Evolutionary conservation across 2,329 filamentous ascomycete genomes (phyloP), one percentile per base, ranked within the genome.

Genomic region (Mycosphaerella sp.): DNA sequence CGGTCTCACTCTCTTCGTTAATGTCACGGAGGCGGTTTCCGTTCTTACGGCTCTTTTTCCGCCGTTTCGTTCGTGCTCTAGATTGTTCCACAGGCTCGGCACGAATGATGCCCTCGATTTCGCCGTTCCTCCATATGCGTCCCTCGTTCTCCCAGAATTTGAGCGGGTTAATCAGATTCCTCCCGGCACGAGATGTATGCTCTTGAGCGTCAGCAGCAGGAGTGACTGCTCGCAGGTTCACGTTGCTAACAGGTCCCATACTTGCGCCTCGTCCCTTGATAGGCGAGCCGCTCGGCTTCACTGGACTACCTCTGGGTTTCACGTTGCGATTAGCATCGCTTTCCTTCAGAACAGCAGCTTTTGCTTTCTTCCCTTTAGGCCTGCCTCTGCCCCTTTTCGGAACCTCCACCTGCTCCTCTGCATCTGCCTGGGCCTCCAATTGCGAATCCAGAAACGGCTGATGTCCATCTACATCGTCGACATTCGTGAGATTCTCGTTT

Each of bases 121-220:
- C 84, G 1, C 83, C 81, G 23, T 82, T 80, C 14, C 80, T 76
- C 65, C 84, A 88, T 21, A 89, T 80, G 45, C 86, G 81, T 51
- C 81, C 81, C 68, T 97, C 92, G 61, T 90, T 90, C 64, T 84
- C 84, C 92, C 92, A 97, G 68, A 80, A 95, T 26, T 88, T 83
- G 34, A 96, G 73, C 0, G 91, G 93, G 56, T 82, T 82, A 58
- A 89, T 84, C 8, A 87, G 89, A 49, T 83, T 81, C 53, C 93
- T 82, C 2, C 89, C 91, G 10, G 86, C 92, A 51, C 89, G 84
- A n/a, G 80, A 80, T 48, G 85, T 87, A 43, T 77, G 80, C 31
- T 76, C 76, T 58, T 80, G 74, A 26, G 72, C 75, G 50, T 83
- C 77, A 40, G 72, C 69, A 11, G 66, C 64, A 6, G 72, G 72